Percentiles rank a stretch among this genome's conserved stretches.
Conservation (phyloP, 202 grass and related monocot species). For the Bolboschoenoplectus hybrid region DNA sequence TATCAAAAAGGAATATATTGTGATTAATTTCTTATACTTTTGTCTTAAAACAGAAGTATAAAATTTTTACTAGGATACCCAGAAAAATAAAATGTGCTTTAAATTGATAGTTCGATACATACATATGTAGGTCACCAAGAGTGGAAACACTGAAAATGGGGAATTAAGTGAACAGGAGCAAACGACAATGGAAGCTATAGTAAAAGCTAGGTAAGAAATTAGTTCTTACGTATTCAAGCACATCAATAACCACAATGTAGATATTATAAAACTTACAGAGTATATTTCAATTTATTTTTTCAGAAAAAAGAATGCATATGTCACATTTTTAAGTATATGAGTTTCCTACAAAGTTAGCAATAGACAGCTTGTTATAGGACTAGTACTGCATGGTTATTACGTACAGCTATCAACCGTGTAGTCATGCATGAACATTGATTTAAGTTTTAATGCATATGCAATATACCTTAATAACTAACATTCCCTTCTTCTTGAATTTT, state of each 20-base stretch:
- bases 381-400: too few relatives aligned
- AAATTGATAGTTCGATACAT: conserved; percentile 41
- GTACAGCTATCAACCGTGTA: too few relatives aligned
- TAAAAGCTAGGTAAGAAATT: conserved; percentile 70
- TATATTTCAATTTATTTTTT: too few relatives aligned
- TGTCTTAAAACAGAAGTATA: too few relatives aligned
- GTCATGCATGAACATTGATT: too few relatives aligned
- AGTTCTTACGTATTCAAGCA: neutral
- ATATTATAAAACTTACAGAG: too few relatives aligned
- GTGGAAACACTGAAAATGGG: conserved; percentile 62
- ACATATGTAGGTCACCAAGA: conserved; percentile 65
- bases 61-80: conserved; percentile 30
- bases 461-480: neutral
- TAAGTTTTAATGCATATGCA: neutral
- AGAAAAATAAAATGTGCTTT: neutral
- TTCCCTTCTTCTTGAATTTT: neutral
- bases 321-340: too few relatives aligned
- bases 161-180: conserved; percentile 73
- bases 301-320: too few relatives aligned
- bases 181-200: conserved; percentile 80
- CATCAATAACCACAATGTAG: conserved; percentile 26
- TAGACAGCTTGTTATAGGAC: too few relatives aligned
- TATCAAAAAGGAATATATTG: neutral
- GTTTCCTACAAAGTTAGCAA: too few relatives aligned
- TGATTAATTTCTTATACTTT: neutral